Evolutionary conservation across 306 rosid species (phyloP).

Genomic region (Vicia sativa): DNA sequence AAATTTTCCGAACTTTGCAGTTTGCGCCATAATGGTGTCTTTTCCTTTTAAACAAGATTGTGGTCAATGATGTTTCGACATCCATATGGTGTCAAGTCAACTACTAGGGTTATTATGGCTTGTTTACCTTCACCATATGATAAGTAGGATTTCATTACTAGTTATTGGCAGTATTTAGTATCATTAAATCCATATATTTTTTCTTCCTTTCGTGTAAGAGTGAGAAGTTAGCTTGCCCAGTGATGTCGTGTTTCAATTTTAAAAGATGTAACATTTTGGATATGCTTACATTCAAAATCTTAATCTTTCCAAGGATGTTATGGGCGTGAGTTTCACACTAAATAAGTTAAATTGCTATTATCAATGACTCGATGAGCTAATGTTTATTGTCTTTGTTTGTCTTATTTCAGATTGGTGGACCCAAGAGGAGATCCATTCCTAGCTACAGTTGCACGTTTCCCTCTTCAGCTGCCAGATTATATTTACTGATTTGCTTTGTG

Average conservation of each 20-base stretch:
- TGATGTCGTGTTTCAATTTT: not conserved
- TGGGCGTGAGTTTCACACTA: not conserved
- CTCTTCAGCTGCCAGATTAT: conserved; percentile 76
- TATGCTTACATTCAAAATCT: conserved; percentile 6
- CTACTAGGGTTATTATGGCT: not conserved
- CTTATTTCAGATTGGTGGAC: conserved; percentile 51
- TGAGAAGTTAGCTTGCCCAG: not conserved
- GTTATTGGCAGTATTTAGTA: conserved; percentile 19
- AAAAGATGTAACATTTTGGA: not conserved
- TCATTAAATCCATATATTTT: not conserved
- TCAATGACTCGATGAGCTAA: not conserved
- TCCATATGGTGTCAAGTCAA: no score
- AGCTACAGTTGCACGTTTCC: conserved; percentile 66
- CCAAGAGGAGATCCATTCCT: conserved; percentile 65
- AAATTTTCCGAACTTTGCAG: conserved; percentile 9
- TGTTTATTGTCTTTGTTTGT: not conserved
- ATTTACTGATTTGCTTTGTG: conserved; percentile 60
- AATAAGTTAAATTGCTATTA: conserved; percentile 15
- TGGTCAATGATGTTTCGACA: not conserved
- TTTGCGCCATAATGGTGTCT: not conserved
- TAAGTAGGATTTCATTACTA: not conserved
- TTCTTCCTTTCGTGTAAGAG: not conserved
- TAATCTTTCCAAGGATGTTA: conserved; percentile 21
- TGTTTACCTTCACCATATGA: conserved; percentile 5
- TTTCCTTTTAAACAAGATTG: not conserved